These are phyloP conservation scores for Sutorius australiensis DNA, from an alignment of 768 basidiomycete genomes.

Conservation along the genomic window DNA sequence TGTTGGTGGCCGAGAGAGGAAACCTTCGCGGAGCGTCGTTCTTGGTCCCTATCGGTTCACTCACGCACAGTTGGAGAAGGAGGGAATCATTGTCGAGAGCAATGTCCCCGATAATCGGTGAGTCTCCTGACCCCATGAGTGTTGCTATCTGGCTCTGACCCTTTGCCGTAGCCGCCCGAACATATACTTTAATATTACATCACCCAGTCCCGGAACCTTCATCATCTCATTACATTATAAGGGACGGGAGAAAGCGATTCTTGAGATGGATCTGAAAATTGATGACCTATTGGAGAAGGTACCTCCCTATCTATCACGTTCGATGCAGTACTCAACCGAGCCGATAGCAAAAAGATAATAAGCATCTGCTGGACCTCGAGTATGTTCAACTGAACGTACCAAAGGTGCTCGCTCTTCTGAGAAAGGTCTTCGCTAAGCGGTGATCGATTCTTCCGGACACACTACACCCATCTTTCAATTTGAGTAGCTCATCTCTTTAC, in stretches of 20 bases:
- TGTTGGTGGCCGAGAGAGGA: slow-evolving; percentile 97
- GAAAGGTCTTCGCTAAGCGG: slow-evolving; percentile 91
- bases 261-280: slow-evolving; percentile 99
- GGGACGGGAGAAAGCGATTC: slow-evolving; percentile 96
- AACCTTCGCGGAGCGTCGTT: slow-evolving; percentile 76
- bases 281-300: slow-evolving; percentile 98
- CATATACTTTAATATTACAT: slow-evolving; percentile 99
- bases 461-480: slow-evolving; percentile 17
- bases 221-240: slow-evolving; percentile 99
- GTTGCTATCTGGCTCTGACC: not conserved
- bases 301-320: slow-evolving; percentile 16
- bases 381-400: slow-evolving; percentile 97
- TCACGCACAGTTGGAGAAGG: slow-evolving; percentile 97
- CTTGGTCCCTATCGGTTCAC: slow-evolving; percentile 97
- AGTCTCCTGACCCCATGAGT: slow-evolving; percentile 19
- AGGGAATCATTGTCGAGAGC: slow-evolving; percentile 98
- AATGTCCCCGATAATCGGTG: slow-evolving; percentile 98
- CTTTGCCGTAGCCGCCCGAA: slow-evolving; percentile 71
- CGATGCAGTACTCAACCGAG: slow-evolving; percentile 11
- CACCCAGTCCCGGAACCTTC: slow-evolving; percentile 96
- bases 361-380: slow-evolving; percentile 92
- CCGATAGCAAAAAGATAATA: slow-evolving; percentile 95
- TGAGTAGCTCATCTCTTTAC: slow-evolving; percentile 23
- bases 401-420: slow-evolving; percentile 86
- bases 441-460: slow-evolving; percentile 35